phyloP scores from a whole-genome alignment of 2,329 filamentous ascomycete genomes.

The Orbilia blumenaviensis region DNA sequence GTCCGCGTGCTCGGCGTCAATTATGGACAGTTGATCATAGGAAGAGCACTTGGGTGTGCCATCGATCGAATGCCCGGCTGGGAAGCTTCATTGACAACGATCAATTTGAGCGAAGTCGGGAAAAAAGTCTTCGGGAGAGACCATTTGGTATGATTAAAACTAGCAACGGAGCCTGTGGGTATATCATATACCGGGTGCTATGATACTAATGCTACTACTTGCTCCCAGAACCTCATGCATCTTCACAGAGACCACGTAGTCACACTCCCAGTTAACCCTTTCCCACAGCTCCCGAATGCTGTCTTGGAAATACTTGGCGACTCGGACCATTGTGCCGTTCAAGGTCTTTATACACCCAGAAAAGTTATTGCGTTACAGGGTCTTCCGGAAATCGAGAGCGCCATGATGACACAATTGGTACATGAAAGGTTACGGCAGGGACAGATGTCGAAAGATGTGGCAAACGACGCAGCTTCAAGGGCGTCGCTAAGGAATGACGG shows the following conservation, averaged over 20 bases:
- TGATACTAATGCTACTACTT: neutral
- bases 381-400: conserved; percentile 81
- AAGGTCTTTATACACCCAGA: conserved; percentile 77
- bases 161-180: conserved; percentile 1
- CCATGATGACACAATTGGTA: conserved; percentile 76
- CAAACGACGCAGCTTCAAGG: conserved; percentile 73
- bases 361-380: conserved; percentile 81
- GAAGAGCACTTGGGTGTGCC: conserved; percentile 73
- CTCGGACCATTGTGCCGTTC: conserved; percentile 75
- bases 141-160: conserved; percentile 58
- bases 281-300: conserved; percentile 67
- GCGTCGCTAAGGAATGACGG: conserved; percentile 79
- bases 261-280: conserved; percentile 47
- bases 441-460: conserved; percentile 75
- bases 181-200: neutral
- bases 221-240: conserved; percentile 74
- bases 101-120: conserved; percentile 74
- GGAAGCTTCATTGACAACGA: conserved; percentile 79
- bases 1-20: conserved; percentile 82
- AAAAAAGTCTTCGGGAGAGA: conserved; percentile 76
- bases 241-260: conserved; percentile 85
- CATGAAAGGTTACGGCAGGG: conserved; percentile 71
- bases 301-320: conserved; percentile 70
- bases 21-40: conserved; percentile 88
- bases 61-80: conserved; percentile 78